Percentiles rank a stretch among this genome's conserved stretches.
These are phyloP conservation scores for Sugiyamaella paludigena DNA, from an alignment of 1,139 yeast species.

Conservation along the genomic window DNA sequence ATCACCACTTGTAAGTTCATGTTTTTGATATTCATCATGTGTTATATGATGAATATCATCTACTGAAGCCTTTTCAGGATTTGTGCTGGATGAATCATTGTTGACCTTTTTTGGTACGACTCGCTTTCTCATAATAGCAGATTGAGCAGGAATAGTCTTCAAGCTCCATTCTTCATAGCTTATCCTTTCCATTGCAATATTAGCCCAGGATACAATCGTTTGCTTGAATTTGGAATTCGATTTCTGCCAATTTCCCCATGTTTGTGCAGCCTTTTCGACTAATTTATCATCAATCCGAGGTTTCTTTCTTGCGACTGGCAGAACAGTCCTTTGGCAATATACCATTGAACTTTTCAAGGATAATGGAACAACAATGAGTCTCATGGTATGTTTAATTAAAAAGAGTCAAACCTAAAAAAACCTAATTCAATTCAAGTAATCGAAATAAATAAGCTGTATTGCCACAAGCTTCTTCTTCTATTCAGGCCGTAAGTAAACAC, in stretches of 20 bases:
- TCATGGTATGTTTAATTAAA: slow-evolving; percentile 20
- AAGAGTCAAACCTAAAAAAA: too few relatives aligned
- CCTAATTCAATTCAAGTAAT: too few relatives aligned
- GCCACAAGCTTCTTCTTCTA: too few relatives aligned
- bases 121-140: slow-evolving; percentile 20
- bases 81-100: too few relatives aligned
- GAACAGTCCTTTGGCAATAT: slow-evolving; percentile 32
- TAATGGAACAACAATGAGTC: slow-evolving; percentile 33
- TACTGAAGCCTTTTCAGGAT: too few relatives aligned
- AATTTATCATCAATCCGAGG: slow-evolving; percentile 44
- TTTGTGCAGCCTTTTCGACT: slow-evolving; percentile 46
- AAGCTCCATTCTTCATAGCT: slow-evolving; percentile 55
- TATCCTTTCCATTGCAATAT: slow-evolving; percentile 43
- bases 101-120: background rate
- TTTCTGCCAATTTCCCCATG: slow-evolving; percentile 46
- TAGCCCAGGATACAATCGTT: slow-evolving; percentile 43
- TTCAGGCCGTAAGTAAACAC: too few relatives aligned
- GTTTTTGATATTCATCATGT: slow-evolving; percentile 14
- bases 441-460: too few relatives aligned
- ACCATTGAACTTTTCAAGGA: slow-evolving; percentile 30
- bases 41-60: slow-evolving; percentile 20
- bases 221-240: slow-evolving; percentile 46
- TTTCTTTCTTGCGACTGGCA: slow-evolving; percentile 30
- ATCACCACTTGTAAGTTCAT: slow-evolving; percentile 17
- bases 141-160: slow-evolving; percentile 47